Percentiles rank a stretch among this genome's conserved stretches.
Conservation (phyloP, 257 asterid species). For the Scutellaria minor region DNA sequence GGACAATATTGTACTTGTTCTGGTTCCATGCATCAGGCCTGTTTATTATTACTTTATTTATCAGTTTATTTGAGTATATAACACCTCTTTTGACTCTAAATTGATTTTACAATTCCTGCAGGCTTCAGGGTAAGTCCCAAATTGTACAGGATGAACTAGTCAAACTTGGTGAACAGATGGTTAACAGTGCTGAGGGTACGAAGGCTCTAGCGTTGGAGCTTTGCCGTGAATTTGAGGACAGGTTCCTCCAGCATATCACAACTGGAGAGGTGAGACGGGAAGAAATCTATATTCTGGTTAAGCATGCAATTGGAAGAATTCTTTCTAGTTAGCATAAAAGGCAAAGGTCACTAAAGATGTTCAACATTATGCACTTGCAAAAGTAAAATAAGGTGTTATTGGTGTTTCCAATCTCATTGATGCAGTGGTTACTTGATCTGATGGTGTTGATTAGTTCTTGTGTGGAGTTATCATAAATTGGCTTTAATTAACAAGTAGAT, state of each 20-base stretch:
- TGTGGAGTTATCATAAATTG: background rate
- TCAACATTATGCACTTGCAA: conserved; percentile 2
- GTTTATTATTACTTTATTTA: conserved; percentile 17
- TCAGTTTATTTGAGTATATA: conserved; percentile 19
- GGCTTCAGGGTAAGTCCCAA: conserved; percentile 98
- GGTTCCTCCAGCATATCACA: conserved; percentile 92
- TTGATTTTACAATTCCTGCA: conserved; percentile 41
- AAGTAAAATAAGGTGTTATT: background rate
- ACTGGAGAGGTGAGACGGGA: conserved; percentile 64
- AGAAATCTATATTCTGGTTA: conserved; percentile 24
- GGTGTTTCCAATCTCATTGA: background rate
- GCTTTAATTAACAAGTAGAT: background rate
- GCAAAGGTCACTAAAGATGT: background rate
- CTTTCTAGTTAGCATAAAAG: conserved; percentile 2
- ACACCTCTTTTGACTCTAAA: conserved; percentile 21
- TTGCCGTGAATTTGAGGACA: conserved; percentile 99
- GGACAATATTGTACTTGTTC: background rate
- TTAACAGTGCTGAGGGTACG: conserved; percentile 90
- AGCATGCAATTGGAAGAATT: conserved; percentile 3
- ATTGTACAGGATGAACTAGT: conserved; percentile 91
- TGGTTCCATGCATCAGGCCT: conserved; percentile 19
- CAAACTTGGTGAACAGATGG: conserved; percentile 96
- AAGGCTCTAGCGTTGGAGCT: conserved; percentile 96
- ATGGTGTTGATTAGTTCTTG: background rate
- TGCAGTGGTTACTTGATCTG: background rate